Evolutionary conservation across 192 early-diverging fungal genomes (phyloP).

Genomic region (Entophlyctis luteolus): DNA sequence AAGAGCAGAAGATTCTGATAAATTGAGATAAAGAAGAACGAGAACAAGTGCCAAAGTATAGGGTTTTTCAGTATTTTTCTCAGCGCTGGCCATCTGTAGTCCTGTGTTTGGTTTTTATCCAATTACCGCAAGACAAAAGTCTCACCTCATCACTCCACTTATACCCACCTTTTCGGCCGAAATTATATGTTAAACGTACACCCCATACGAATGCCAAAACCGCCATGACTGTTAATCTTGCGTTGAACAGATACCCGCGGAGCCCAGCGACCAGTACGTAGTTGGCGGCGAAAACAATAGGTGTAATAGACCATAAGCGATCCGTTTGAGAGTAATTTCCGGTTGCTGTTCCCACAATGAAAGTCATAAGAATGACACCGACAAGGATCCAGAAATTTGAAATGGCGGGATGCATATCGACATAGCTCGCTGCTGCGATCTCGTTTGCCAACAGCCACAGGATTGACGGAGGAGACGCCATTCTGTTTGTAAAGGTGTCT

Average conservation of each 20-base stretch:
- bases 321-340: slow-evolving; percentile 53
- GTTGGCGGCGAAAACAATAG: slow-evolving; percentile 57
- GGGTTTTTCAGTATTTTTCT: slow-evolving; percentile 29
- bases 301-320: slow-evolving; percentile 72
- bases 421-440: not conserved
- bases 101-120: slow-evolving; percentile 45
- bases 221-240: slow-evolving; percentile 39
- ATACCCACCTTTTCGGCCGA: slow-evolving; percentile 54
- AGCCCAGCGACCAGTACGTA: slow-evolving; percentile 34
- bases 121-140: not conserved
- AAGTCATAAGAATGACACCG: not conserved
- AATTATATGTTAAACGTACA: slow-evolving; percentile 72
- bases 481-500: too few species aligned
- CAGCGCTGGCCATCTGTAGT: slow-evolving; percentile 68
- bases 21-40: slow-evolving; percentile 68
- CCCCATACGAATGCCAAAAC: slow-evolving; percentile 66
- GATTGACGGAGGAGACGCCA: slow-evolving; percentile 2
- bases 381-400: not conserved
- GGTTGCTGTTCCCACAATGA: slow-evolving; percentile 5
- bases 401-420: not conserved
- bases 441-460: not conserved
- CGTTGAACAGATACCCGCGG: slow-evolving; percentile 25
- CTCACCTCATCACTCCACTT: slow-evolving; percentile 20
- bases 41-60: slow-evolving; percentile 60
- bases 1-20: slow-evolving; percentile 71